These are phyloP conservation scores for Obba rivulosa DNA, from an alignment of 768 basidiomycete genomes.

Conservation along the genomic window DNA sequence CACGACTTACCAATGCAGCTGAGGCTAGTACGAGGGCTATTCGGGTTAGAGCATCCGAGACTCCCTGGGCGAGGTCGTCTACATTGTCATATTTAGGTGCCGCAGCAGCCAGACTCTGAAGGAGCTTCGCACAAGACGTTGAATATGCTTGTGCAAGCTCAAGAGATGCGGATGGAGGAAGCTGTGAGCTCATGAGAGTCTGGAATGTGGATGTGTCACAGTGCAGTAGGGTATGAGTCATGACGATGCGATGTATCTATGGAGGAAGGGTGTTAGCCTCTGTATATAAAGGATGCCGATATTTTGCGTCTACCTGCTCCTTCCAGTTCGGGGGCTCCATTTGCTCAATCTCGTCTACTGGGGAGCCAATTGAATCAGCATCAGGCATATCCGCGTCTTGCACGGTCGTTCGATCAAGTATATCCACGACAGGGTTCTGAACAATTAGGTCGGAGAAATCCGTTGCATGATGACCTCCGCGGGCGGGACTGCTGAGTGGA, in stretches of 20 bases:
- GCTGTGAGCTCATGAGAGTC: conserved; percentile 37
- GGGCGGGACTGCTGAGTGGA: conserved; percentile 21
- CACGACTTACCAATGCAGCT: conserved; percentile 19
- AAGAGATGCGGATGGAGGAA: conserved; percentile 18
- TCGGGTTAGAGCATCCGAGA: conserved; percentile 11
- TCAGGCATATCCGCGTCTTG: conserved; percentile 22
- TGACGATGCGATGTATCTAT: conserved; percentile 56
- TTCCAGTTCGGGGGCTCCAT: conserved; percentile 40
- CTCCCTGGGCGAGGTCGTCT: conserved; percentile 7
- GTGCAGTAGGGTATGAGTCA: conserved; percentile 46
- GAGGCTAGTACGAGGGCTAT: conserved; percentile 18
- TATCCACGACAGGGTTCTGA: too few species aligned
- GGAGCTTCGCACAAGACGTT: conserved; percentile 36
- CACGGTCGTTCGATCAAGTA: too few species aligned
- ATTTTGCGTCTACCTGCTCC: conserved; percentile 13
- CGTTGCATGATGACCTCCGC: conserved; percentile 1
- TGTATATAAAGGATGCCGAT: neutral
- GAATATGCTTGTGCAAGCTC: conserved; percentile 32
- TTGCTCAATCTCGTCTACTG: conserved; percentile 25
- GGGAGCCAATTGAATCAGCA: conserved; percentile 10
- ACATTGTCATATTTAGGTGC: conserved; percentile 1
- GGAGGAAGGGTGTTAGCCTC: neutral
- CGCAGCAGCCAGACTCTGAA: conserved; percentile 39
- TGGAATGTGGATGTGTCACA: conserved; percentile 45
- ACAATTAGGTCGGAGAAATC: too few species aligned